Base-by-base conservation (phyloP, 73 alveolate genomes). In the Durusdinium trenchii region DNA sequence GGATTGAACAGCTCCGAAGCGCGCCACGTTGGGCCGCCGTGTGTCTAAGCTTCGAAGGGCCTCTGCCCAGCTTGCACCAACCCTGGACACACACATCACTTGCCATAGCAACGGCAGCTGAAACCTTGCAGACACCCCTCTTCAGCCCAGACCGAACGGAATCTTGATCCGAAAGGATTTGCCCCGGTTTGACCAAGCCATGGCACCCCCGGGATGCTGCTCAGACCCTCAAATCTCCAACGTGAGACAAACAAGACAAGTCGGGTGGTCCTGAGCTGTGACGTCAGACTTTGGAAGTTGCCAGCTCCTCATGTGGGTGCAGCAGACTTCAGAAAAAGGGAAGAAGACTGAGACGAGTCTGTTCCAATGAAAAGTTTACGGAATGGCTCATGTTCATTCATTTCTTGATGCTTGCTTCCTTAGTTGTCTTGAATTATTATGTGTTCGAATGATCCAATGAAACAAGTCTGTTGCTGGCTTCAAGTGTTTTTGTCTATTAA, bases 1-100 rank as follows among this genome's bases (percentile, higher is more conserved):
- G 38, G 86, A 35, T 52, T 62, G 96, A 85, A n/a, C 54, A 7
- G 94, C 73, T 10, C 94, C 94, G 71, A 84, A 46, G n/a, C 3
- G 40, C 76, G 71, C 86, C 6, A 69, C 20, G 75, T n/a, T 48
- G 61, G 61, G 95, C 47, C 90, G 51, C 76, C 50, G 54, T 18
- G 1, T 30, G 36, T 52, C 94, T 9, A 84, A 36, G 51, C 42
- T 10, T 38, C 54, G 71, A 18, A 79, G 73, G 51, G 94, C 73
- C 43, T 16, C 4, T 23, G 52, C 57, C 94, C 94, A 84, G 36
- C 69, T 62, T 14, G 84, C 40, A 10, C 10, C 50, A 30, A 47
- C 35, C 40, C 52, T 28, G 23, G 46, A 38, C 36, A 48, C 45
- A 30, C 71, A 36, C n/a, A n/a, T n/a, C n/a, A n/a, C n/a, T 62